A percentile compares a stretch with the other conserved stretches of the same genome.
Evolutionary conservation across 805 yeast genomes (phyloP).

Genomic region (Suhomyces pyralidae): DNA sequence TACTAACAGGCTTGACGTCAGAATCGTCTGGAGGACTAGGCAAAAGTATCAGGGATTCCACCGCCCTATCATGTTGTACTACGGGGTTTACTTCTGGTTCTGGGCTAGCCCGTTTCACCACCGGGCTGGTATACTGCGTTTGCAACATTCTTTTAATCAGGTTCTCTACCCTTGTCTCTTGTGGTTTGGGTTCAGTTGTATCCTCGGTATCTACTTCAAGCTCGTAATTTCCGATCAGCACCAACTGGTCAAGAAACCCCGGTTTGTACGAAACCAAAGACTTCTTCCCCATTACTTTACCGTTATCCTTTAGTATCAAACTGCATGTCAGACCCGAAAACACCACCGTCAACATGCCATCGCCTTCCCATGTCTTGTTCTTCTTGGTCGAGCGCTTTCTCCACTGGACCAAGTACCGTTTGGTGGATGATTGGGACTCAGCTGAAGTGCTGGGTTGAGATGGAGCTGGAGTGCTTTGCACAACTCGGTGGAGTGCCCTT

Average conservation of each 20-base stretch:
- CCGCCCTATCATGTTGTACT: not conserved
- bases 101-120: no score
- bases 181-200: not conserved
- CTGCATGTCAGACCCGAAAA: not conserved
- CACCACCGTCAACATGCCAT: slow-evolving; percentile 54
- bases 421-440: not conserved
- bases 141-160: not conserved
- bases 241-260: slow-evolving; percentile 21
- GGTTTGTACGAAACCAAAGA: slow-evolving; percentile 9
- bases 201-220: slow-evolving; percentile 54
- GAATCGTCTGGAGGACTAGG: slow-evolving; percentile 6
- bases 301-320: slow-evolving; percentile 9
- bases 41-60: not conserved
- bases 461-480: not conserved
- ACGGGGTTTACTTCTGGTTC: no score
- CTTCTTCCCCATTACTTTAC: slow-evolving; percentile 8
- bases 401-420: slow-evolving; percentile 46
- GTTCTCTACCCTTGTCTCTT: not conserved
- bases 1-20: slow-evolving; percentile 11
- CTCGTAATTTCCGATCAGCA: slow-evolving; percentile 58
- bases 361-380: slow-evolving; percentile 94
- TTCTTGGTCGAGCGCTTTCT: slow-evolving; percentile 73
- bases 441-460: not conserved
- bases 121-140: no score
- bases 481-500: not conserved